These are phyloP conservation scores for Hypoxylon sp. DNA, from an alignment of 2,329 filamentous ascomycete species.

Conservation along the genomic window DNA sequence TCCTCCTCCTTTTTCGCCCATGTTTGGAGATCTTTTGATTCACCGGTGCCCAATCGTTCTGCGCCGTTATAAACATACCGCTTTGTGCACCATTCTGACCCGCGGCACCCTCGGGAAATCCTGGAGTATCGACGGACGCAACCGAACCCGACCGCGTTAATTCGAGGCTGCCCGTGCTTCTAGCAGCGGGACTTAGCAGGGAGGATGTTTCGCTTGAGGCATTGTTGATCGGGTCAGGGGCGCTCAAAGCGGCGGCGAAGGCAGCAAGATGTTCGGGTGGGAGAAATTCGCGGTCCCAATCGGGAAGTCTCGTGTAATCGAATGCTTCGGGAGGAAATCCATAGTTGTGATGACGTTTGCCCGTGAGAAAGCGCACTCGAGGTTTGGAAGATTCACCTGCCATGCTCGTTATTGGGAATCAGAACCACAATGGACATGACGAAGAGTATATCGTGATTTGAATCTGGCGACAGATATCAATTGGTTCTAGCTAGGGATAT, in stretches of 20 bases:
- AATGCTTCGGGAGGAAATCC: slow-evolving; percentile 71
- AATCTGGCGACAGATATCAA: slow-evolving; percentile 9
- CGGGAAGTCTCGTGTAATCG: slow-evolving; percentile 76
- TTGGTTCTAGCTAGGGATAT: background rate
- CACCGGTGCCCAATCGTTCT: slow-evolving; percentile 95
- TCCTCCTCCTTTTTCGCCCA: slow-evolving; percentile 52
- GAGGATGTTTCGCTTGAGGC: slow-evolving; percentile 60
- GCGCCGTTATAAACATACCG: slow-evolving; percentile 77
- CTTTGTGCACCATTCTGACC: slow-evolving; percentile 47
- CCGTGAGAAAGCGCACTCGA: slow-evolving; percentile 38
- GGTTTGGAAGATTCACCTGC: slow-evolving; percentile 36
- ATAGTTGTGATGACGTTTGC: slow-evolving; percentile 51
- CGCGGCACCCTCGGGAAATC: slow-evolving; percentile 45
- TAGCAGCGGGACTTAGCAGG: slow-evolving; percentile 53
- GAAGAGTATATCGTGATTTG: too few relatives aligned
- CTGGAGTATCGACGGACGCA: slow-evolving; percentile 49
- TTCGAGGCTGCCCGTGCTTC: slow-evolving; percentile 52
- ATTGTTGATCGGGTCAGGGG: slow-evolving; percentile 77
- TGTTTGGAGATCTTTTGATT: slow-evolving; percentile 70
- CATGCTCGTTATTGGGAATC: slow-evolving; percentile 37
- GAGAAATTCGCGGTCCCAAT: slow-evolving; percentile 81
- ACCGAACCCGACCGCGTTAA: slow-evolving; percentile 53
- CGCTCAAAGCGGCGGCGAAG: slow-evolving; percentile 83
- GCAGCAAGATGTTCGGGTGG: slow-evolving; percentile 74
- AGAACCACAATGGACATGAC: slow-evolving; percentile 27